Evolutionary conservation across 148 eudicot species (phyloP), one percentile per base, ranked within the genome.

Genomic region (Rhododendron williamsianum): DNA sequence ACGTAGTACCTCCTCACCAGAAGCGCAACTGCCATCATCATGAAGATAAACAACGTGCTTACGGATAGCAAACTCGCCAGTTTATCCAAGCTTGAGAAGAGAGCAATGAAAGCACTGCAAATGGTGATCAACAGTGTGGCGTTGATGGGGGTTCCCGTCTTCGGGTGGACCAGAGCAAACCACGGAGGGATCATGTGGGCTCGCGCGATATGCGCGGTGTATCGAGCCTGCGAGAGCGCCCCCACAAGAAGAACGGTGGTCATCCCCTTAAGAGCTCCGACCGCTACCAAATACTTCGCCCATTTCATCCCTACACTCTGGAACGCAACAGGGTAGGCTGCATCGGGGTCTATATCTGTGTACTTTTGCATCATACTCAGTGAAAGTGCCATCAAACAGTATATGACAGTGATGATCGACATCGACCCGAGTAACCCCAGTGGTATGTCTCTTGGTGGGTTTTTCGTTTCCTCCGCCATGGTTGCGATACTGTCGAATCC

Each of bases 181-280:
- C 91, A 87, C 0, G 95, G 96, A 0, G 96, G 96, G 33, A 93
- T 92, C 92, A 92, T 89, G 87, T 94, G 98, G 45, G 93, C 92
- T 19, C 94, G 86, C 0, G 94, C 94, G 11, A 95, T 95, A 72
- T 95, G 95, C 4, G 98, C 91, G 0, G 87, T 86, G 80, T 93
- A 93, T 2, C 95, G 91, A 0, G 93, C 94, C 82, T 93, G 98
- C 4, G 93, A 92, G 0, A 95, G 90, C 21, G 93, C 89, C 23
- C 94, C 92, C 1, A 90, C 94, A 6, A 93, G 81, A 6, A 95
- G 85, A 45, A 92, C 94, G 2, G 96, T 90, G 78, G 96, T 93
- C 98, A 95, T 95, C 13, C 98, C 96, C 86, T 92, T 92, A 33
- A 95, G 90, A 27, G 96, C 98, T 54, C 95, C 96, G 2, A 92